A percentile compares a stretch with the other conserved stretches of the same genome.
Conservation (phyloP, 116 monocot species). For the Thalassia testudinum region DNA sequence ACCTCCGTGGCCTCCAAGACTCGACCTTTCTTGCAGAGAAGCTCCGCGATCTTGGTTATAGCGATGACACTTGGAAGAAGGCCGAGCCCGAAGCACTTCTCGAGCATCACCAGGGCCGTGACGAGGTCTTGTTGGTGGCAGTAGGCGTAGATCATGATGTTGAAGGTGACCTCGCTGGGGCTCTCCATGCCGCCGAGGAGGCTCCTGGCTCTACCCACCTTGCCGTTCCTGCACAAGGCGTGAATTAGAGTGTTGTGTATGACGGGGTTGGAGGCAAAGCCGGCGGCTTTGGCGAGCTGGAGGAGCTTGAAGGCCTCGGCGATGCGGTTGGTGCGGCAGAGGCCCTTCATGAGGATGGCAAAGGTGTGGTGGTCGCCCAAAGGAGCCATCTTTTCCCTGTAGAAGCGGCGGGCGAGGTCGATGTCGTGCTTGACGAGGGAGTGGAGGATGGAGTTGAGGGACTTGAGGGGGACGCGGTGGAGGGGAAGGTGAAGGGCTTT, state of each 20-base stretch:
- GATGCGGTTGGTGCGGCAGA: slow-evolving; percentile 61
- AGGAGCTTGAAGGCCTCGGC: slow-evolving; percentile 57
- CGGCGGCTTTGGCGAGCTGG: slow-evolving; percentile 17
- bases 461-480: slow-evolving; percentile 15
- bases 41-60: slow-evolving; percentile 41
- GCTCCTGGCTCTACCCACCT: slow-evolving; percentile 54
- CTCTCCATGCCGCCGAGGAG: slow-evolving; percentile 31
- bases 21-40: slow-evolving; percentile 30
- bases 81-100: slow-evolving; percentile 51
- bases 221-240: slow-evolving; percentile 42
- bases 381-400: slow-evolving; percentile 20
- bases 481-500: slow-evolving; percentile 19
- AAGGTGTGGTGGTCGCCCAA: slow-evolving; percentile 29
- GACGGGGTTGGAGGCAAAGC: slow-evolving; percentile 30
- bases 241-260: slow-evolving; percentile 58
- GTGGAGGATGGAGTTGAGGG: slow-evolving; percentile 44
- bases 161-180: slow-evolving; percentile 48
- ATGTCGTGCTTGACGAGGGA: slow-evolving; percentile 39
- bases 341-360: slow-evolving; percentile 70
- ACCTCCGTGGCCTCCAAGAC: slow-evolving; percentile 50
- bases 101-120: slow-evolving; percentile 55
- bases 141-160: slow-evolving; percentile 59
- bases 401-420: slow-evolving; percentile 40
- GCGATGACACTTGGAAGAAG: slow-evolving; percentile 42
- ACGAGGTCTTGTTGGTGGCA: slow-evolving; percentile 29